Evolutionary conservation across 768 basidiomycete species (phyloP).

Genomic region (Solioccasus polychromus): DNA sequence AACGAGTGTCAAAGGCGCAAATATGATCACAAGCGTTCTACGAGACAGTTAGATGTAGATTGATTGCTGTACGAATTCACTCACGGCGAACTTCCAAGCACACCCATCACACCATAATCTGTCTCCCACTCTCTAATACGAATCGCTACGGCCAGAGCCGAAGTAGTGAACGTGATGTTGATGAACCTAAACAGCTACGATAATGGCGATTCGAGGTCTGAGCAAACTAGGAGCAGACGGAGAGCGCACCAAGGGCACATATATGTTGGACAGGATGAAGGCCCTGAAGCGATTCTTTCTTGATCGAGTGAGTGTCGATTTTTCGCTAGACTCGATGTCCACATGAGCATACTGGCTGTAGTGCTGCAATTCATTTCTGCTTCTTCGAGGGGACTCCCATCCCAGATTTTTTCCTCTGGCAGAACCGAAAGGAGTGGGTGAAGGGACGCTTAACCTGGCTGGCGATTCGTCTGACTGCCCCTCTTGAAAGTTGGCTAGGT

Average conservation of each 20-base stretch:
- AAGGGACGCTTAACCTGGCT: slow-evolving; percentile 24
- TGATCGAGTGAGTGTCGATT: slow-evolving; percentile 27
- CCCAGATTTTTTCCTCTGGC: slow-evolving; percentile 57
- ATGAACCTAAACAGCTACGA: slow-evolving; percentile 76
- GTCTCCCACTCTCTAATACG: slow-evolving; percentile 63
- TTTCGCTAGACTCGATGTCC: slow-evolving; percentile 31
- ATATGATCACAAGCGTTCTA: slow-evolving; percentile 81
- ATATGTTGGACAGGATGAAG: slow-evolving; percentile 71
- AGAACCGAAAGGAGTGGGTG: slow-evolving; percentile 43
- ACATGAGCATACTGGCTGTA: slow-evolving; percentile 16
- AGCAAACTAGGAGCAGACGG: neutral
- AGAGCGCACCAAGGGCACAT: slow-evolving; percentile 70
- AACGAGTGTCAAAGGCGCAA: slow-evolving; percentile 76
- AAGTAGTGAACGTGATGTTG: slow-evolving; percentile 79
- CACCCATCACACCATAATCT: slow-evolving; percentile 53
- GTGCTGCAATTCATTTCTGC: slow-evolving; percentile 9
- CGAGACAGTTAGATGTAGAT: neutral
- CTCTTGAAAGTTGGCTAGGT: slow-evolving; percentile 6
- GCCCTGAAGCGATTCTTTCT: slow-evolving; percentile 51
- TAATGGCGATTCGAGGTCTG: slow-evolving; percentile 8
- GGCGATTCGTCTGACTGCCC: slow-evolving; percentile 21
- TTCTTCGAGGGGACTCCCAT: slow-evolving; percentile 63
- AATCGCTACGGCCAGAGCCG: slow-evolving; percentile 77
- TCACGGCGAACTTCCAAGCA: slow-evolving; percentile 80
- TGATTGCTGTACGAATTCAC: slow-evolving; percentile 24